Conservation (phyloP, 129 eudicot species). For the Centrapalus pauciflorus region DNA sequence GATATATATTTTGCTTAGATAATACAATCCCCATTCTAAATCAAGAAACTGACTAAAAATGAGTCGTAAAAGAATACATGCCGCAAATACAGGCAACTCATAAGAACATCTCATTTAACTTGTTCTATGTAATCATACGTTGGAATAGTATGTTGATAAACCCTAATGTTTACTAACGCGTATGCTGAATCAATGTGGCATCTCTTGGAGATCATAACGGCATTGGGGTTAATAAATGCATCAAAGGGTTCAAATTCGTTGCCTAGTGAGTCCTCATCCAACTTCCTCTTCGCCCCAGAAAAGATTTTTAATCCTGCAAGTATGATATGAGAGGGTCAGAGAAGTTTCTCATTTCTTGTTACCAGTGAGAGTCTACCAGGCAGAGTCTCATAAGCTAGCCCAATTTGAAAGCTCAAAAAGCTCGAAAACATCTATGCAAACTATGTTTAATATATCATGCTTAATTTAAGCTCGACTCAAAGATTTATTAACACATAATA, state of each 20-base stretch:
- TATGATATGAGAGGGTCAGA: constrained; percentile 2
- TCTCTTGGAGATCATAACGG: constrained; percentile 32
- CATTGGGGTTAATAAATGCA: neutral
- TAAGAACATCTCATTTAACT: neutral
- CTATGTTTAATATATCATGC: too few relatives aligned
- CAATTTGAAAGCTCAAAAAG: too few relatives aligned
- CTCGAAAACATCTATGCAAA: too few relatives aligned
- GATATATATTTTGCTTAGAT: neutral
- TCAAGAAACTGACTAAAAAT: neutral
- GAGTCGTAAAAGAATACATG: neutral
- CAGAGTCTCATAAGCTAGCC: constrained; percentile 37
- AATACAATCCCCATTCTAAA: neutral
- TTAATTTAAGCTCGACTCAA: too few relatives aligned
- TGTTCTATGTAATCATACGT: constrained; percentile 37
- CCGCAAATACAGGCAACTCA: constrained; percentile 10
- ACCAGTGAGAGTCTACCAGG: constrained; percentile 37
- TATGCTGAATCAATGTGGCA: constrained; percentile 19
- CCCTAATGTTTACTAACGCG: neutral
- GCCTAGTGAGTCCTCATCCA: constrained; percentile 15
- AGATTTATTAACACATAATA: too few relatives aligned
- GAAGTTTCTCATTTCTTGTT: neutral
- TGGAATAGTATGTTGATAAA: too few relatives aligned
- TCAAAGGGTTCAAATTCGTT: constrained; percentile 26
- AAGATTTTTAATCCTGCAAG: constrained; percentile 54
- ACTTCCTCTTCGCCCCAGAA: constrained; percentile 72